phyloP scores from a whole-genome alignment of 2,329 filamentous ascomycete species.

The Paraphoma sp. region DNA sequence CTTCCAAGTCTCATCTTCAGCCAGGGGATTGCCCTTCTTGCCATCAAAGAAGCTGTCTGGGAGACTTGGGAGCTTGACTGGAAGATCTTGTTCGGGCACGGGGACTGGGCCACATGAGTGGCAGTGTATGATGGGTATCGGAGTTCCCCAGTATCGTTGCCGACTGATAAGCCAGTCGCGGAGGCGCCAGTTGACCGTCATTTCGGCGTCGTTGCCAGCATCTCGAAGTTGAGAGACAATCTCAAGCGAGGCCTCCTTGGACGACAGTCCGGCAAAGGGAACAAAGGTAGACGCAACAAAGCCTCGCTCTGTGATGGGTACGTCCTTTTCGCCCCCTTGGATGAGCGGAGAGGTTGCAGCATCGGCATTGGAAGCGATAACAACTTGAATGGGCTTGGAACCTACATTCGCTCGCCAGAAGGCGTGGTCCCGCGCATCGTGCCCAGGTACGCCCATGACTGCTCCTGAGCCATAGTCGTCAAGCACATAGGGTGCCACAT shows the following conservation, averaged over 20 bases:
- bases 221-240: slow-evolving; percentile 61
- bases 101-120: slow-evolving; percentile 76
- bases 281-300: slow-evolving; percentile 71
- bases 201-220: slow-evolving; percentile 63
- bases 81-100: slow-evolving; percentile 77
- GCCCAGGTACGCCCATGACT: slow-evolving; percentile 90
- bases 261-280: slow-evolving; percentile 68
- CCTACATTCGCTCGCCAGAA: slow-evolving; percentile 79
- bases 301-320: slow-evolving; percentile 70
- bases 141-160: slow-evolving; percentile 91
- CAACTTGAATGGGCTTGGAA: slow-evolving; percentile 66
- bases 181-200: slow-evolving; percentile 77
- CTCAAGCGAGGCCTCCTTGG: slow-evolving; percentile 65
- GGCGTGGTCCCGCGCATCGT: slow-evolving; percentile 77
- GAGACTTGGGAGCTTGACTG: slow-evolving; percentile 75
- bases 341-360: slow-evolving; percentile 16
- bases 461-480: slow-evolving; percentile 86
- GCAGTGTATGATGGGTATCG: slow-evolving; percentile 89
- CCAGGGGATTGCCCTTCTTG: slow-evolving; percentile 78
- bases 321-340: slow-evolving; percentile 49
- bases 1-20: slow-evolving; percentile 74
- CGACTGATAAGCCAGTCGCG: slow-evolving; percentile 90
- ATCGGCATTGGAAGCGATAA: slow-evolving; percentile 45
- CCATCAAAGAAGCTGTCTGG: slow-evolving; percentile 71
- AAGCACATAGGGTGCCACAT: slow-evolving; percentile 83